phyloP scores from a whole-genome alignment of 345 rosid species.

The Xanthoceras sorbifolium region DNA sequence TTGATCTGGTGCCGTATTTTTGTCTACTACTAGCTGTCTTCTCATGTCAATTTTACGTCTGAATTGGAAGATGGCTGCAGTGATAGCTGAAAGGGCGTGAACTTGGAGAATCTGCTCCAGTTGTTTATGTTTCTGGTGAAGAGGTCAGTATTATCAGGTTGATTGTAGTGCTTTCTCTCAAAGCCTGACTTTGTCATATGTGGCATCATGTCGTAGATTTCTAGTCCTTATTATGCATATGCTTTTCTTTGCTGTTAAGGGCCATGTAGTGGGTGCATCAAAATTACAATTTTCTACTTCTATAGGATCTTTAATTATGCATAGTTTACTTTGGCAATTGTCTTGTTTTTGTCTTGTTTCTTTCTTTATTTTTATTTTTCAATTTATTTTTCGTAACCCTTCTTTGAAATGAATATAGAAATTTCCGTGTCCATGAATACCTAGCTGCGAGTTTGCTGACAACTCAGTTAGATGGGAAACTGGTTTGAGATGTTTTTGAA shows the following conservation, averaged over 20 bases:
- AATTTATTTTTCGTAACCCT: neutral
- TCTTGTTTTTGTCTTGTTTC: neutral
- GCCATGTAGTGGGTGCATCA: neutral
- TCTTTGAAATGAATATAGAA: neutral
- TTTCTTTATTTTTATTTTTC: too few species aligned
- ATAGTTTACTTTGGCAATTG: neutral
- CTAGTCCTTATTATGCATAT: neutral
- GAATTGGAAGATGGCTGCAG: slow-evolving; percentile 67
- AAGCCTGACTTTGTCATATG: neutral
- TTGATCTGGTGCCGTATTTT: neutral
- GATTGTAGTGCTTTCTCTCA: slow-evolving; percentile 10
- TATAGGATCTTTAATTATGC: neutral
- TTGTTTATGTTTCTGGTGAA: slow-evolving; percentile 91
- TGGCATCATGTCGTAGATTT: neutral
- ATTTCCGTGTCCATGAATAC: neutral
- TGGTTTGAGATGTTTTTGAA: neutral
- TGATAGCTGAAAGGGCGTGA: slow-evolving; percentile 65
- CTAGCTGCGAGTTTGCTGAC: neutral
- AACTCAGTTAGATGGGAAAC: neutral
- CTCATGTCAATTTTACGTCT: slow-evolving; percentile 27
- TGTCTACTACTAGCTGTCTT: slow-evolving; percentile 13
- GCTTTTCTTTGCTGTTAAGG: slow-evolving; percentile 4
- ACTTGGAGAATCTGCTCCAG: slow-evolving; percentile 56
- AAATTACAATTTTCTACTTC: neutral
- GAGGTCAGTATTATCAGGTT: slow-evolving; percentile 54